phyloP scores from a whole-genome alignment of 2,329 filamentous ascomycete genomes.

The Fusarium solani-melongenae region DNA sequence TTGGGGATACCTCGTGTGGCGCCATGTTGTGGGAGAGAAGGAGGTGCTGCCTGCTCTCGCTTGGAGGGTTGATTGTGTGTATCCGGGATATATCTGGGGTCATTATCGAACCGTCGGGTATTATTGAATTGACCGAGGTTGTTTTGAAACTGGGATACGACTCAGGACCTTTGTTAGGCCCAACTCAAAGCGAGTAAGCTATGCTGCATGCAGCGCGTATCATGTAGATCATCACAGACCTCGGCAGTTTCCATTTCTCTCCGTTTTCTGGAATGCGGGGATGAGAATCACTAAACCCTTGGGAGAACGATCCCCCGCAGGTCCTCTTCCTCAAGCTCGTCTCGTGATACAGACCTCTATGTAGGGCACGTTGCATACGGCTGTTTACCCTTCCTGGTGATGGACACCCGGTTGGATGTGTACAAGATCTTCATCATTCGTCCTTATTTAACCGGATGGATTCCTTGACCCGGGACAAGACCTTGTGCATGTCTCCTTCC shows the following conservation, averaged over 20 bases:
- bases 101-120: background rate
- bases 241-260: constrained; percentile 11
- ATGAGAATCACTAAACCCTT: background rate
- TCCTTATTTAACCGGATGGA: background rate
- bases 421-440: background rate
- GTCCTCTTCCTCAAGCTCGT: background rate
- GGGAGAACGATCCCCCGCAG: background rate
- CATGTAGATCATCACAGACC: constrained; percentile 7
- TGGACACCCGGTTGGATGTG: background rate
- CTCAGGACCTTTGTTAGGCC: background rate
- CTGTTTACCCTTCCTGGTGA: background rate
- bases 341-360: background rate
- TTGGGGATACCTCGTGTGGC: background rate
- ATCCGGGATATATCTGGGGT: background rate
- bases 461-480: background rate
- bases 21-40: background rate
- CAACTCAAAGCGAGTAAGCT: background rate
- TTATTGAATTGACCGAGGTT: background rate
- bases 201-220: constrained; percentile 3
- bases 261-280: constrained; percentile 15
- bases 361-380: constrained; percentile 2
- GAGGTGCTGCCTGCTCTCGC: background rate
- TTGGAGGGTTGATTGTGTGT: background rate
- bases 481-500: background rate
- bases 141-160: background rate